phyloP scores from a whole-genome alignment of 2,329 filamentous ascomycete species.

The Drechslerella dactyloides region DNA sequence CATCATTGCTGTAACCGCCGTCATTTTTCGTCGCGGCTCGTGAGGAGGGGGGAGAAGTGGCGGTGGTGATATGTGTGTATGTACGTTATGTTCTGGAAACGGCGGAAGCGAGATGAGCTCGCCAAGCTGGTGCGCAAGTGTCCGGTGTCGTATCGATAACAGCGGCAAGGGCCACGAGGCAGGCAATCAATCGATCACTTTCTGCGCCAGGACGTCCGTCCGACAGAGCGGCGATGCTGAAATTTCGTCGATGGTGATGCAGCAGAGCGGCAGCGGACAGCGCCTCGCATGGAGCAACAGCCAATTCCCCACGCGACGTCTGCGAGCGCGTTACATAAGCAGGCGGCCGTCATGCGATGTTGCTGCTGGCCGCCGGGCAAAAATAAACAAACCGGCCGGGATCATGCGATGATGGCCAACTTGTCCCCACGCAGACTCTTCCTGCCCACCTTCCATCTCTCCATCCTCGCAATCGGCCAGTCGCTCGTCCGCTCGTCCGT shows the following conservation, averaged over 20 bases:
- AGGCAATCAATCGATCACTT: not conserved
- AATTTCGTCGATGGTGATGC: not conserved
- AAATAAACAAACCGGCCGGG: conserved; percentile 3
- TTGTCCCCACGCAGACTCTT: not conserved
- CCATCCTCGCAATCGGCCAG: not conserved
- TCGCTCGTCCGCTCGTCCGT: not conserved
- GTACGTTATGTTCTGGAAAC: no score
- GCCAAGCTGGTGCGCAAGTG: not conserved
- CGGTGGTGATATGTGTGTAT: not conserved
- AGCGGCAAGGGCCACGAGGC: not conserved
- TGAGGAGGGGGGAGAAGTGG: conserved; percentile 1
- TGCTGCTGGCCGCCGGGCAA: not conserved
- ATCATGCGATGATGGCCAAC: not conserved
- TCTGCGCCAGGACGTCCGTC: not conserved
- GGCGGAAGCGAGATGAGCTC: not conserved
- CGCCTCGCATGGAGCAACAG: no score
- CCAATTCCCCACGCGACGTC: not conserved
- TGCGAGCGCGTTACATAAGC: not conserved
- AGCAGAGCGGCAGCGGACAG: not conserved
- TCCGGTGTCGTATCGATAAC: not conserved
- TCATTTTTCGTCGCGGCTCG: conserved; percentile 17
- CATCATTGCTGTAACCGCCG: not conserved
- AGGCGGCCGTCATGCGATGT: not conserved
- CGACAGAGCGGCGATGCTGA: not conserved
- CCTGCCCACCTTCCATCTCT: not conserved